Evolutionary conservation across 2,329 filamentous ascomycete species (phyloP).

Genomic region (Coleophoma eucalyptorum): DNA sequence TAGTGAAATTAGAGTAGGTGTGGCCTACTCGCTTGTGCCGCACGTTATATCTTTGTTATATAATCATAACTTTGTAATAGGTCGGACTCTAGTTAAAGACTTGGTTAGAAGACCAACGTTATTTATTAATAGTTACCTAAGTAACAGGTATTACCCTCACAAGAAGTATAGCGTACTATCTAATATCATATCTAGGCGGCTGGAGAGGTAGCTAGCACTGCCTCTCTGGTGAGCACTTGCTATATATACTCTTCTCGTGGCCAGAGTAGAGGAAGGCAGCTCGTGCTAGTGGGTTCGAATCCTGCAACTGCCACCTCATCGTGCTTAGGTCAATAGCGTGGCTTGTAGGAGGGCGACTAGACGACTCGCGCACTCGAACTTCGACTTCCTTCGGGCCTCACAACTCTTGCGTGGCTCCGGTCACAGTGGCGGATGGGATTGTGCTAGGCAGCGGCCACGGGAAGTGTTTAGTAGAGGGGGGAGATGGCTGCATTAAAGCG

Average conservation of each 20-base stretch:
- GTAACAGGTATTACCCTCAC: too few relatives aligned
- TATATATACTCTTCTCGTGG: slow-evolving; percentile 10
- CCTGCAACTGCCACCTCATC: slow-evolving; percentile 2
- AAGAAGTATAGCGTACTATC: too few relatives aligned
- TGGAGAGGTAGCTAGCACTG: slow-evolving; percentile 6
- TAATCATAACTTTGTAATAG: too few relatives aligned
- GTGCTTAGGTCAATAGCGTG: neutral
- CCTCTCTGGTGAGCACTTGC: slow-evolving; percentile 9
- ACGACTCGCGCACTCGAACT: too few relatives aligned
- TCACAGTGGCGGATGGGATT: slow-evolving; percentile 15
- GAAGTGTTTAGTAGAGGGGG: slow-evolving; percentile 6
- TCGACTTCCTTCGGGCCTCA: too few relatives aligned
- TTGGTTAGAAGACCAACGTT: too few relatives aligned
- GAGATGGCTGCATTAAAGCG: slow-evolving; percentile 10
- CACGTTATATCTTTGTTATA: too few relatives aligned
- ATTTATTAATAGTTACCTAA: too few relatives aligned
- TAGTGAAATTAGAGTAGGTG: too few relatives aligned
- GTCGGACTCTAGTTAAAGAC: too few relatives aligned
- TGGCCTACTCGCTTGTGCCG: too few relatives aligned
- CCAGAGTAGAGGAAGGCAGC: slow-evolving; percentile 10
- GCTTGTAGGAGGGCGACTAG: neutral
- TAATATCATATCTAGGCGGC: neutral
- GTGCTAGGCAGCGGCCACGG: slow-evolving; percentile 8
- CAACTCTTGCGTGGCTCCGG: slow-evolving; percentile 8
- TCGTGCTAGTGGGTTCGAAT: slow-evolving; percentile 10